Evolutionary conservation across 345 rosid species (phyloP).

Genomic region (Carallia brachiata): DNA sequence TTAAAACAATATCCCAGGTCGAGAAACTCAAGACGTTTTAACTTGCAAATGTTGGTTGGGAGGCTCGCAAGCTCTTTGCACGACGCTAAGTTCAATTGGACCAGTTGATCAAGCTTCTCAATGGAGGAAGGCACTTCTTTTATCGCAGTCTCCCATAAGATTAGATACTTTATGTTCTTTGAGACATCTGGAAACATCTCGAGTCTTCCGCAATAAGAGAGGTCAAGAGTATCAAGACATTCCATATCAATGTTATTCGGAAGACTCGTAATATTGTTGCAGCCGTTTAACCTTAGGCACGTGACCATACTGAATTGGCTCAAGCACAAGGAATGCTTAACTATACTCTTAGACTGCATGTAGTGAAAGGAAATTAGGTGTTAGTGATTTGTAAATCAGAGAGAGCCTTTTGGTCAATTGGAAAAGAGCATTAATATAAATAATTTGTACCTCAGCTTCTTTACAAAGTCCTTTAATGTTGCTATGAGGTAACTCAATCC

Average conservation of each 20-base stretch:
- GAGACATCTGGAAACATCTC: slow-evolving; percentile 7
- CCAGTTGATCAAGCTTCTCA: not conserved
- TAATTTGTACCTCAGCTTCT: not conserved
- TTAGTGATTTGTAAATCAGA: no score
- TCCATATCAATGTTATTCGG: not conserved
- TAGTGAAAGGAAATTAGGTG: no score
- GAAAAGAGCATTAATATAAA: no score
- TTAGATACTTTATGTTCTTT: no score
- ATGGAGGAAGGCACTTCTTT: no score
- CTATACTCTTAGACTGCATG: not conserved
- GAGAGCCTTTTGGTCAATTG: no score
- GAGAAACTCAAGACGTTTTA: no score
- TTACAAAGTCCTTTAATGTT: not conserved
- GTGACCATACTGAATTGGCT: not conserved
- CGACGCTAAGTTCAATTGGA: slow-evolving; percentile 1
- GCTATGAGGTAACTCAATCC: not conserved
- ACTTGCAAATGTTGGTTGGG: not conserved
- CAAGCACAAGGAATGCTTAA: not conserved
- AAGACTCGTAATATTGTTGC: not conserved
- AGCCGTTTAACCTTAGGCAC: not conserved
- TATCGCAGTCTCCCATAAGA: no score
- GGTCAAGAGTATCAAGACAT: slow-evolving; percentile 10
- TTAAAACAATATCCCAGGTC: not conserved
- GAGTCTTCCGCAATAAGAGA: slow-evolving; percentile 7
- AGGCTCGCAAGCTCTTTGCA: not conserved